These are phyloP conservation scores for Rhinocladiella mackenziei DNA, from an alignment of 2,329 filamentous ascomycete genomes.

Conservation along the genomic window DNA sequence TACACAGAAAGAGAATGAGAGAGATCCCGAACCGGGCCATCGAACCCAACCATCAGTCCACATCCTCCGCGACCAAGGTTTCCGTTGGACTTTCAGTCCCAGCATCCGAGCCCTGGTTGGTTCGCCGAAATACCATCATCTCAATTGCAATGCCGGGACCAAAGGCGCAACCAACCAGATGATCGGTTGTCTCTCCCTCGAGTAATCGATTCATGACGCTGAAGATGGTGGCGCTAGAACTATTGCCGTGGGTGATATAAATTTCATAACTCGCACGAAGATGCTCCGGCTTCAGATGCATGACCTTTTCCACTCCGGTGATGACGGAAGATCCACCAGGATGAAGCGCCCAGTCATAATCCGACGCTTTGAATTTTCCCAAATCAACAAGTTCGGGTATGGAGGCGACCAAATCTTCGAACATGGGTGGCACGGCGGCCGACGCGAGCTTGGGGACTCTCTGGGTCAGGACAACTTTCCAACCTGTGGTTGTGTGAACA, in stretches of 20 bases:
- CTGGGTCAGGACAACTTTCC: constrained; percentile 64
- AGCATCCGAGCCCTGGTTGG: constrained; percentile 7
- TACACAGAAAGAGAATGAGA: too few species aligned
- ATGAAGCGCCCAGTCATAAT: constrained; percentile 72
- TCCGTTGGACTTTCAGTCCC: constrained; percentile 28
- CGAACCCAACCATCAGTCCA: constrained; percentile 17
- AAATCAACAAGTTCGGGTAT: constrained; percentile 37
- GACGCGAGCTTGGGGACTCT: constrained; percentile 57
- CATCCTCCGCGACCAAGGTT: constrained; percentile 28
- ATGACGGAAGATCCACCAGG: constrained; percentile 66
- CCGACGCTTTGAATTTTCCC: constrained; percentile 44
- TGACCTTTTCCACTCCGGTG: constrained; percentile 56
- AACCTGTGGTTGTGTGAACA: constrained; percentile 50
- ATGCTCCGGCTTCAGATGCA: constrained; percentile 57
- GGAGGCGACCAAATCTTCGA: constrained; percentile 52
- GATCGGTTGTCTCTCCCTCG: constrained; percentile 39
- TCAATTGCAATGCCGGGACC: constrained; percentile 66
- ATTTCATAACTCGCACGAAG: constrained; percentile 67
- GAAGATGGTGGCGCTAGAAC: constrained; percentile 63
- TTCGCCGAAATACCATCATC: constrained; percentile 58
- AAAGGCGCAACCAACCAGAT: constrained; percentile 65
- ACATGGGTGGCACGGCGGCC: constrained; percentile 51
- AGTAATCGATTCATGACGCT: constrained; percentile 62
- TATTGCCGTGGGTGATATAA: constrained; percentile 66
- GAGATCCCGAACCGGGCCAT: too few species aligned